Percentiles rank a stretch among this genome's conserved stretches.
Conservation (phyloP, 176 grass and related monocot species). For the Microstegium vimineum region DNA sequence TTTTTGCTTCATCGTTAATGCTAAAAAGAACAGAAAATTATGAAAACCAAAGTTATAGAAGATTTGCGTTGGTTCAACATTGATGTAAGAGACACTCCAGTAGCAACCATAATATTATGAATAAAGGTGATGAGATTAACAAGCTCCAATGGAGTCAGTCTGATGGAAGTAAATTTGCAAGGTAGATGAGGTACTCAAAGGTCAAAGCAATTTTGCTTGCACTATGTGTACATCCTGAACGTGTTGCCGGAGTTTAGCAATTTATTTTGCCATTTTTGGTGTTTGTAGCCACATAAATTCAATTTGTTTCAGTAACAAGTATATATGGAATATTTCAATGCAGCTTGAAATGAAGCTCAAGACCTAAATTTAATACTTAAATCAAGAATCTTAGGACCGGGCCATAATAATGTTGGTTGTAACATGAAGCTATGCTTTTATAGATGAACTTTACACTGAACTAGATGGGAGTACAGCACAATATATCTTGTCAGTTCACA, state of each 20-base stretch:
- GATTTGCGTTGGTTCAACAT: not conserved
- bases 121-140: not conserved
- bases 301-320: too few relatives aligned
- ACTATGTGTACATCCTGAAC: not conserved
- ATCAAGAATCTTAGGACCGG: not conserved
- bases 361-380: not conserved
- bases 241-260: too few relatives aligned
- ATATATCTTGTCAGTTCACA: not conserved
- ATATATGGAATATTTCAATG: too few relatives aligned
- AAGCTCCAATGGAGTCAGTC: not conserved
- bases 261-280: too few relatives aligned
- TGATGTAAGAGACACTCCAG: not conserved
- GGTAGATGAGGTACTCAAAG: not conserved
- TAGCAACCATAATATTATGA: not conserved
- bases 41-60: not conserved
- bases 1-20: not conserved
- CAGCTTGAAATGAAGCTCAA: not conserved
- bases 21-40: not conserved
- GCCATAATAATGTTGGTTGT: not conserved
- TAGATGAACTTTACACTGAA: not conserved
- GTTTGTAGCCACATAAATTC: too few relatives aligned
- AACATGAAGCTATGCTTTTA: not conserved
- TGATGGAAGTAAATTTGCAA: not conserved
- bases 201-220: not conserved
- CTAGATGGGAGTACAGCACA: not conserved